Conservation (phyloP, 176 grass and related monocot genomes). For the Cymbopogon citratus region DNA sequence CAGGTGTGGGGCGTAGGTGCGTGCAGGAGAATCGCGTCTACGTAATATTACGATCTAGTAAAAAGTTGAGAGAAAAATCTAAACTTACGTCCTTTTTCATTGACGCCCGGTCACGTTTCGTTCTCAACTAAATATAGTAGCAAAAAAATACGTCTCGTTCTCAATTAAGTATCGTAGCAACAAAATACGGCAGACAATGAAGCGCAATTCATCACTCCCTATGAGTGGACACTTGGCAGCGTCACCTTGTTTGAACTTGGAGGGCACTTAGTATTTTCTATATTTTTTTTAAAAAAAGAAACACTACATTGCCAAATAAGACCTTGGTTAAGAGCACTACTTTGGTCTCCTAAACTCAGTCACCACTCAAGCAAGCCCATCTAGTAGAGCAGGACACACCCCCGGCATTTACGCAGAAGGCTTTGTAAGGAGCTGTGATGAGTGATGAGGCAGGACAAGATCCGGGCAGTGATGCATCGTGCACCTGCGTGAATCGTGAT, state of each 20-base stretch:
- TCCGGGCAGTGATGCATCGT: slow-evolving; percentile 24
- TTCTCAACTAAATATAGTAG: neutral
- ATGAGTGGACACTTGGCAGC: neutral
- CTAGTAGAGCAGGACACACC: neutral
- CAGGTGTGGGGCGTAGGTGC: too few species aligned
- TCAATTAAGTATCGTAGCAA: neutral
- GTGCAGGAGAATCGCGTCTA: too few species aligned
- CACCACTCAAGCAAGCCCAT: slow-evolving; percentile 13
- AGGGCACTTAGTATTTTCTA: neutral
- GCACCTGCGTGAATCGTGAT: neutral
- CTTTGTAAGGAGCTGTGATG: slow-evolving; percentile 13
- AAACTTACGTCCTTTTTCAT: too few species aligned
- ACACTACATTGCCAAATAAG: neutral
- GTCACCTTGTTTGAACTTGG: neutral
- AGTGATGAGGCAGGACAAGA: slow-evolving; percentile 34
- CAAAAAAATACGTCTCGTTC: neutral
- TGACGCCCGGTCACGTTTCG: neutral
- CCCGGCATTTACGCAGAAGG: neutral
- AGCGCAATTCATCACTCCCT: neutral
- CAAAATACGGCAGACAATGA: neutral
- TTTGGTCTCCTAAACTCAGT: neutral
- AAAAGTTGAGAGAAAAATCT: too few species aligned
- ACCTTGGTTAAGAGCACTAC: neutral
- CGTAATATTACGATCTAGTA: too few species aligned
- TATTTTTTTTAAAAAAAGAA: neutral